Evolutionary conservation across 148 eudicot genomes (phyloP), one percentile per base, ranked within the genome.

Genomic region (Silene conica): DNA sequence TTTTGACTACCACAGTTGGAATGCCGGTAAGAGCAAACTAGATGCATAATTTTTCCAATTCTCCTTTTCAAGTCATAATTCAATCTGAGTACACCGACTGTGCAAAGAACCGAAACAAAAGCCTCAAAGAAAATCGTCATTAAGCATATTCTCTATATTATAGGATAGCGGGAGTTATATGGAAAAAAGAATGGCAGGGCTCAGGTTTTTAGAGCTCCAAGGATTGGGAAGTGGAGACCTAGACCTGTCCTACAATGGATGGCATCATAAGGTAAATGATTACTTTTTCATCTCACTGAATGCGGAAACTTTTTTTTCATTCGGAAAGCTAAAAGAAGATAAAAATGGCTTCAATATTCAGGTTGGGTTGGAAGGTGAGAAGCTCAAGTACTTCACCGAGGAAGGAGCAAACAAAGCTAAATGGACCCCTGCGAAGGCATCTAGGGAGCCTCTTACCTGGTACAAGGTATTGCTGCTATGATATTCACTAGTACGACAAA

Each of bases 151-250:
- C 56, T 14, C 62, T 34, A 28, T 34, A 3, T 23, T 81, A 73
- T 86, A 89, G 97, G 89, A 92, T 68, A 86, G 96, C 57, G 98
- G 98, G 80, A 89, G 90, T 76, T 85, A 87, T 74, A 86, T 88
- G 96, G 97, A 94, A 82, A 85, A 85, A 66, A 86, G 97, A 69
- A 86, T 79, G 77, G 81, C 96, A 10, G 98, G 98, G 22, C 74
- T 86, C 4, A 80, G 84, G 65, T 77, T 77, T 23, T 41, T 86
- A 9, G 78, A 80, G 12, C 54, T 94, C 75, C 86, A 87, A 76
- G 96, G 98, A 61, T 59, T 94, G 48, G 92, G 76, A 77, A 75
- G 92, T 2, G 98, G 98, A 58, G 86, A 84, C 65, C 87, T 94
- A 70, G 97, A 94, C 70, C 77, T 92, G 34, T 83, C 93, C 14